phyloP scores from a whole-genome alignment of 2,329 filamentous ascomycete genomes.

The Raffaelea albimanens region DNA sequence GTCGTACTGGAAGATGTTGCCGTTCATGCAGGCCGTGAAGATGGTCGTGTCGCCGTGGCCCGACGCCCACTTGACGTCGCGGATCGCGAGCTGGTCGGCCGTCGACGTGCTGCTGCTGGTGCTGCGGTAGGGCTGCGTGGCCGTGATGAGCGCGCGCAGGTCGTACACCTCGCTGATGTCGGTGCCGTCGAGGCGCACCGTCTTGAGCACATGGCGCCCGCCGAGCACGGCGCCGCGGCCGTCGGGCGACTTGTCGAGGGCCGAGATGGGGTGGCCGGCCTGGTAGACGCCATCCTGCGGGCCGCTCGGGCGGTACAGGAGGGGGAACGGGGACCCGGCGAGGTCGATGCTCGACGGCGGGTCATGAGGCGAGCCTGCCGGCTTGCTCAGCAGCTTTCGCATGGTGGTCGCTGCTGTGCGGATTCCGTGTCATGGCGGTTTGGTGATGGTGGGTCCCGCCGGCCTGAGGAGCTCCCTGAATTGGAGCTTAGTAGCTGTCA shows the following conservation, averaged over 20 bases:
- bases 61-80: slow-evolving; percentile 49
- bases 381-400: slow-evolving; percentile 51
- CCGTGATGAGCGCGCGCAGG: slow-evolving; percentile 43
- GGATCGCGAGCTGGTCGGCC: slow-evolving; percentile 53
- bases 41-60: slow-evolving; percentile 40
- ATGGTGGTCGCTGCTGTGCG: slow-evolving; percentile 22
- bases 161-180: slow-evolving; percentile 47
- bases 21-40: slow-evolving; percentile 54
- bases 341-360: slow-evolving; percentile 32
- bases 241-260: slow-evolving; percentile 50
- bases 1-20: slow-evolving; percentile 57
- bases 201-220: slow-evolving; percentile 53
- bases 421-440: not conserved
- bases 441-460: not conserved
- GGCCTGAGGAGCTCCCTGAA: too few relatives aligned
- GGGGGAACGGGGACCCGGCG: slow-evolving; percentile 32
- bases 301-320: slow-evolving; percentile 39
- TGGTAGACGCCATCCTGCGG: slow-evolving; percentile 47
- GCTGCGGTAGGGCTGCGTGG: slow-evolving; percentile 34
- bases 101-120: slow-evolving; percentile 24
- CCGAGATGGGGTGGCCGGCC: slow-evolving; percentile 43
- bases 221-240: slow-evolving; percentile 46
- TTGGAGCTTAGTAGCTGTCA: too few relatives aligned
- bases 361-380: slow-evolving; percentile 35
- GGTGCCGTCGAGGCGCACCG: slow-evolving; percentile 44